phyloP scores from a whole-genome alignment of 2,329 filamentous ascomycete species.

The Thelonectria rubi region DNA sequence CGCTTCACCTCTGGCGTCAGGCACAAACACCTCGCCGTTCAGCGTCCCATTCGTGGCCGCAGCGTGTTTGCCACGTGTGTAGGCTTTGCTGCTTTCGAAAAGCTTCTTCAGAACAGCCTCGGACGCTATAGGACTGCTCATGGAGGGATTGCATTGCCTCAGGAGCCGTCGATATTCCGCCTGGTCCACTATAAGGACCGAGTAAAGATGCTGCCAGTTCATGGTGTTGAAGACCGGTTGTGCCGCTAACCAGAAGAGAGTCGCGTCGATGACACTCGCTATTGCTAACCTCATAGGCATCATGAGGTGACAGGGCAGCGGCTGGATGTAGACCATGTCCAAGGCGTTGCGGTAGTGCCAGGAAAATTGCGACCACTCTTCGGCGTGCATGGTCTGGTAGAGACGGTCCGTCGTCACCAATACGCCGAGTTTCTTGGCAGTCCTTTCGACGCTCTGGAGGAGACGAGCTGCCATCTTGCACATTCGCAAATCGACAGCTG shows the following conservation, averaged over 20 bases:
- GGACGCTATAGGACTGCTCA: slow-evolving; percentile 29
- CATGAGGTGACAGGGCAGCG: slow-evolving; percentile 36
- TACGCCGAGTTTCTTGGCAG: slow-evolving; percentile 36
- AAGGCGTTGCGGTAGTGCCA: slow-evolving; percentile 44
- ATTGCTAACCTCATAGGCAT: slow-evolving; percentile 46
- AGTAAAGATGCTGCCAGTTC: slow-evolving; percentile 39
- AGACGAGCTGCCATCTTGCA: slow-evolving; percentile 41
- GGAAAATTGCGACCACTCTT: slow-evolving; percentile 36
- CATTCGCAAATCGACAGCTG: slow-evolving; percentile 44
- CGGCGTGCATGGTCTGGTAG: slow-evolving; percentile 27
- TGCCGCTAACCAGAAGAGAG: slow-evolving; percentile 41
- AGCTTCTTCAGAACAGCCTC: slow-evolving; percentile 34
- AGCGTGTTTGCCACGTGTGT: background rate
- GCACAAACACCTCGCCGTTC: background rate
- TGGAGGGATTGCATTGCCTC: slow-evolving; percentile 18
- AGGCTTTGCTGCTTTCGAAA: slow-evolving; percentile 20
- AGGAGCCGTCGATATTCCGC: slow-evolving; percentile 38
- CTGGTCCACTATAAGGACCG: slow-evolving; percentile 41
- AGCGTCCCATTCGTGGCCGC: background rate
- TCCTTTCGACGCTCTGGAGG: slow-evolving; percentile 41
- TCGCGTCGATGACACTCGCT: slow-evolving; percentile 44
- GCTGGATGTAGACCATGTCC: slow-evolving; percentile 41
- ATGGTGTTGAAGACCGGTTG: slow-evolving; percentile 38
- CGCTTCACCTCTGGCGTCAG: background rate
- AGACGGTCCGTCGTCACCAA: slow-evolving; percentile 31